Conservation (phyloP, 495 filamentous ascomycete genomes). For the Lepidopterella palustris region DNA sequence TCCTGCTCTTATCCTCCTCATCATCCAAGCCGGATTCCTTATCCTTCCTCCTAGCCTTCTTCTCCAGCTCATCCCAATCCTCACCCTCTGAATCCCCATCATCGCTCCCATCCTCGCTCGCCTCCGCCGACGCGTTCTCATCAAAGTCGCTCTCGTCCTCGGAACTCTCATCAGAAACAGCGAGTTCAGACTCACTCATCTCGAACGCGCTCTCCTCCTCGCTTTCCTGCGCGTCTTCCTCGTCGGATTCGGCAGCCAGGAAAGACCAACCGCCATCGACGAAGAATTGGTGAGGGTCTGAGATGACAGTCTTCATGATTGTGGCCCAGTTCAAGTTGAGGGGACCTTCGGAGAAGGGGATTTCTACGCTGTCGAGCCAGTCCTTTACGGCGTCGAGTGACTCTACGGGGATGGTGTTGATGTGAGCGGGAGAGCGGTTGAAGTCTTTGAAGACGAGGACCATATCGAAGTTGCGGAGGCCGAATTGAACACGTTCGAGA, state of each 20-base stretch:
- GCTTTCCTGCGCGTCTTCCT: constrained; percentile 70
- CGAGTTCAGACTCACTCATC: constrained; percentile 75
- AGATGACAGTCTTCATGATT: constrained; percentile 98
- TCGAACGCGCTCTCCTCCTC: constrained; percentile 91
- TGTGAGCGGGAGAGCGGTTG: constrained; percentile 73
- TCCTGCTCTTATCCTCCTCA: constrained; percentile 54
- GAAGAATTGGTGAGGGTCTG: constrained; percentile 92
- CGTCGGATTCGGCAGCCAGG: constrained; percentile 79
- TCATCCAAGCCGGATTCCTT: constrained; percentile 65
- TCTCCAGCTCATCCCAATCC: constrained; percentile 88
- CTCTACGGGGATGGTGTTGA: constrained; percentile 98
- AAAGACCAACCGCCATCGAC: constrained; percentile 93
- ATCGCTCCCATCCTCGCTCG: constrained; percentile 56
- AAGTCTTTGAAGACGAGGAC: constrained; percentile 98
- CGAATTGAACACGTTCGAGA: constrained; percentile 93
- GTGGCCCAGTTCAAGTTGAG: constrained; percentile 97
- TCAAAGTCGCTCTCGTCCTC: constrained; percentile 91
- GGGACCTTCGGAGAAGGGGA: constrained; percentile 89
- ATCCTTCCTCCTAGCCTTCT: constrained; percentile 85
- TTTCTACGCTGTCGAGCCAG: constrained; percentile 92
- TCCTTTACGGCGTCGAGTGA: constrained; percentile 92
- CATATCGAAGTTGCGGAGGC: constrained; percentile 97
- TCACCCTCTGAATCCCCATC: constrained; percentile 73
- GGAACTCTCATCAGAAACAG: constrained; percentile 67
- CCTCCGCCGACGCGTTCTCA: constrained; percentile 75